Base-by-base conservation (phyloP, 441 rosid species). In the Erodium texanum region DNA sequence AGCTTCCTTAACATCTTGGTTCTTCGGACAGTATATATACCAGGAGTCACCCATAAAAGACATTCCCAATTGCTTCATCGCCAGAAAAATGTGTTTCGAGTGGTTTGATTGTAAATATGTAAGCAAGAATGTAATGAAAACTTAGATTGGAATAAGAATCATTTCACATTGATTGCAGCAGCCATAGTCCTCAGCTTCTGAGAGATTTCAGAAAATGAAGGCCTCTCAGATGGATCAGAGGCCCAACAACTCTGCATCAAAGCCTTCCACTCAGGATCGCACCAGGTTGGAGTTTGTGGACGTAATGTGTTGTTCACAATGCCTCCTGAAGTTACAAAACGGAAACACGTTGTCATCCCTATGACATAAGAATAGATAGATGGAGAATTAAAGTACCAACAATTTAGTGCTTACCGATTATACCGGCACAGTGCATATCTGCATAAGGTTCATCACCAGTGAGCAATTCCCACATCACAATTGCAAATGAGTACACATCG, bases 401-500 rank as follows among this genome's bases (percentile, higher is more conserved):
- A 58, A 48, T 20, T 64, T 14, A 19, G 20, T 54, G 62, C 81
- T 84, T 81, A 91, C 99, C 99, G 34, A 94, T 94, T 78, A 94
- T 91, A 64, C 96, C 87, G 67, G 97, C 96, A 77, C 96, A 87
- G 66, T 91, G 97, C 92, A 87, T 81, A 71, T 88, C 92, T 66
- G 96, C 81, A 78, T 94, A 94, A 68, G 97, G 99, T 79, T 94
- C 99, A 70, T 94, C 91, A 23, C 97, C 99, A 2, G 96, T 91
- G 12, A 94, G 94, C 79, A 94, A 64, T 83, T 94, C 99, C 97
- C 97, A 94, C 99, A 94, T 89, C 61, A 91, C 99, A 70, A 94
- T 86, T 65, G 96, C 99, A 77, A 94, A 94, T 24, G 99, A 94
- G 82, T 94, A 94, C 18, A 94, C 99, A 84, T 94, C 99, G 68